These are phyloP conservation scores for Xylariomycetidae sp. DNA, from an alignment of 2,329 filamentous ascomycete genomes.

Conservation along the genomic window DNA sequence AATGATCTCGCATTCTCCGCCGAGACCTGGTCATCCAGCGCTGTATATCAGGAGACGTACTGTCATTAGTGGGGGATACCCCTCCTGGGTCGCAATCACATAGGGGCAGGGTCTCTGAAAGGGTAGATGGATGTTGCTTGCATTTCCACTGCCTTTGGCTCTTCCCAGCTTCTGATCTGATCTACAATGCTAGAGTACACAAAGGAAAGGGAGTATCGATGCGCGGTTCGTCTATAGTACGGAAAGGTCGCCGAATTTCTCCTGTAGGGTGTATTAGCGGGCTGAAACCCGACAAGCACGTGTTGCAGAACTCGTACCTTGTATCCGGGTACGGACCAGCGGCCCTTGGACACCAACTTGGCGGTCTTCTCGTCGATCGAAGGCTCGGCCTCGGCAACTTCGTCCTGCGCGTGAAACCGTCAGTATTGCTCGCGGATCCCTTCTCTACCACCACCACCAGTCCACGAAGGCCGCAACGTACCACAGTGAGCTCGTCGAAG, in stretches of 20 bases:
- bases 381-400: slow-evolving; percentile 87
- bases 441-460: slow-evolving; percentile 3
- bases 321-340: slow-evolving; percentile 98
- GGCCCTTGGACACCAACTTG: slow-evolving; percentile 92
- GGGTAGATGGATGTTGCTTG: slow-evolving; percentile 16
- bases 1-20: too few species aligned
- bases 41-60: too few species aligned
- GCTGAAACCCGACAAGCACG: slow-evolving; percentile 34
- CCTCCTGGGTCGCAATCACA: too few species aligned
- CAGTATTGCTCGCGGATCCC: too few species aligned
- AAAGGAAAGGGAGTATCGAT: slow-evolving; percentile 40
- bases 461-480: slow-evolving; percentile 47
- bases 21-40: too few species aligned
- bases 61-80: too few species aligned
- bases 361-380: slow-evolving; percentile 97
- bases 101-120: too few species aligned
- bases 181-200: slow-evolving; percentile 69
- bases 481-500: slow-evolving; percentile 95
- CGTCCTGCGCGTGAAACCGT: slow-evolving; percentile 57
- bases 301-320: slow-evolving; percentile 61
- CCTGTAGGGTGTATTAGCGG: slow-evolving; percentile 48
- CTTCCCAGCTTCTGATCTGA: slow-evolving; percentile 52
- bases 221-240: slow-evolving; percentile 62
- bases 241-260: slow-evolving; percentile 98
- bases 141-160: slow-evolving; percentile 18